Conservation (phyloP, 2,329 filamentous ascomycete genomes). For the Fusarium vanettenii region DNA sequence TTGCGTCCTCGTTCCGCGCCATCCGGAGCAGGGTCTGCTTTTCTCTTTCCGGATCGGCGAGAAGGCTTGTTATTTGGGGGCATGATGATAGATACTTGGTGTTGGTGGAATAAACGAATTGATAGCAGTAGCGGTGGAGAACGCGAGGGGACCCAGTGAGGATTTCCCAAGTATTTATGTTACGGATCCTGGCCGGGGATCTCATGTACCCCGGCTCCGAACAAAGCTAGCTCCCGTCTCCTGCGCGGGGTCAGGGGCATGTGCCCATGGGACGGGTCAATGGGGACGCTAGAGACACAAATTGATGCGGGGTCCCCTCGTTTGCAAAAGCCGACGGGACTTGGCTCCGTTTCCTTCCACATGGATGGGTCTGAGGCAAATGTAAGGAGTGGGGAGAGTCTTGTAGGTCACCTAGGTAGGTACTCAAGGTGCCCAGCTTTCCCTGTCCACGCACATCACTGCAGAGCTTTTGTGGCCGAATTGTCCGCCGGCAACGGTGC, state of each 20-base stretch:
- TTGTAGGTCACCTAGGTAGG: not conserved
- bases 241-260: not conserved
- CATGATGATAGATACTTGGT: not conserved
- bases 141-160: not conserved
- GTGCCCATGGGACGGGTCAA: not conserved
- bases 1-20: not conserved
- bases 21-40: not conserved
- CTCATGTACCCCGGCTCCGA: not conserved
- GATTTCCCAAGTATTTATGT: not conserved
- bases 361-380: not conserved
- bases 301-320: not conserved
- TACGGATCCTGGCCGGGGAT: not conserved
- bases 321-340: not conserved
- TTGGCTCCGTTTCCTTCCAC: not conserved
- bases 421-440: not conserved
- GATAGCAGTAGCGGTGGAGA: not conserved
- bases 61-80: not conserved
- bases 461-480: not conserved
- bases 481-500: not conserved
- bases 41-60: not conserved
- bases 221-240: not conserved
- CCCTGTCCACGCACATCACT: not conserved
- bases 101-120: not conserved
- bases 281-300: not conserved
- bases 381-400: not conserved